Evolutionary conservation across 2,329 filamentous ascomycete species (phyloP), one percentile per base, ranked within the genome.

Genomic region (Cordyceps cateniannulata): DNA sequence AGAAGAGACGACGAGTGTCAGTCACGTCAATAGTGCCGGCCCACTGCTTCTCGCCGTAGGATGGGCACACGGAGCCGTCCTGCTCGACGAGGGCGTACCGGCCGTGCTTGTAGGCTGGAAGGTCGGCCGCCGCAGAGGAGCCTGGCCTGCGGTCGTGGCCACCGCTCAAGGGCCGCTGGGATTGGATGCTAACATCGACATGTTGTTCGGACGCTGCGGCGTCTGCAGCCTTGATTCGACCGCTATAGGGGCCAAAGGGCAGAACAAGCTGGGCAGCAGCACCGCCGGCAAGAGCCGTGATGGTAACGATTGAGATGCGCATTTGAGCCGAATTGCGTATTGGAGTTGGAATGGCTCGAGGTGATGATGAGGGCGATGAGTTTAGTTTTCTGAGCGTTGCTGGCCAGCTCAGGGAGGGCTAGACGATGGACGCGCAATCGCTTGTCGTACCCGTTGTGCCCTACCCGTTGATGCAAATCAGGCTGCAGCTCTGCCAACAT

Each of bases 21-120:
- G 55, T 63, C n/a, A 66, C 65, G 35, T 66, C 63, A 16, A 66
- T 51, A n/a, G 64, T 66, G 27, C 65, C 64, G 12, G 65, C 64
- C 63, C 61, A 66, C 32, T 66, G 65, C 35, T 56, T 58, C 49
- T 66, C 63, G 38, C 63, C 64, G 18, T 62, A 49, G 1, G 64
- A 63, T 6, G 61, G 55, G 44, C 65, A 66, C 0, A 61, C 59
- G 2, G 59, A 40, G 14, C 62, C 53, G 12, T 63, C 60, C 29
- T 66, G 65, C 16, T 42, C 50, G 24, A 40, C 61, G 40, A 63
- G 35, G 3, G 59, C 63, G 48, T 59, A 61, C 22, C 56, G 56
- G 16, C 65, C 64, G 12, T 62, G 60, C 44, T 61, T 61, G 61
- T 57, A 64, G 5, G 62, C 3, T 1, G 58, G 50, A 22, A 59